phyloP scores from a whole-genome alignment of 768 basidiomycete genomes.

The Termitomyces sp. region DNA sequence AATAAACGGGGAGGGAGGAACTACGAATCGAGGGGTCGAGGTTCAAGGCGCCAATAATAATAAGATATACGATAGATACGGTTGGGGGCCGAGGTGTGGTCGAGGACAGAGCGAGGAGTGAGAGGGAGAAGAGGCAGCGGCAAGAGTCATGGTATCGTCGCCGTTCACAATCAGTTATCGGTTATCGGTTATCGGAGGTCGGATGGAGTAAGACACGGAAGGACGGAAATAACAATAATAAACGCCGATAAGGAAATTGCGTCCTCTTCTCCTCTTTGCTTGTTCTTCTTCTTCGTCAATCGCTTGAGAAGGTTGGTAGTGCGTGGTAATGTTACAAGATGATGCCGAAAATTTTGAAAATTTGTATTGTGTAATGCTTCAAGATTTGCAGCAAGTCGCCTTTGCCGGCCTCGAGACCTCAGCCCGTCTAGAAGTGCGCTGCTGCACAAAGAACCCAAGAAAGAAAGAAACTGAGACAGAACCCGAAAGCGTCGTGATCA shows the following conservation, averaged over 20 bases:
- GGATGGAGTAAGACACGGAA: background rate
- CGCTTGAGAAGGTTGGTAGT: background rate
- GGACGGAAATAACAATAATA: background rate
- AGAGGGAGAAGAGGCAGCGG: background rate
- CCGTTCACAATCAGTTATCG: background rate
- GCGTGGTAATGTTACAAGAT: constrained; percentile 1
- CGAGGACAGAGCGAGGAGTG: background rate
- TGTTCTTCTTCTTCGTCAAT: background rate
- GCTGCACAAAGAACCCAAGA: constrained; percentile 2
- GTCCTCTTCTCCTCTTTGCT: background rate
- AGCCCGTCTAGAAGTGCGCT: background rate
- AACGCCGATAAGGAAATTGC: background rate
- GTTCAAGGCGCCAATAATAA: background rate
- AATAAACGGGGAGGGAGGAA: background rate
- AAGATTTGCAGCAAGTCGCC: background rate
- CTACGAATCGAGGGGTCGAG: background rate
- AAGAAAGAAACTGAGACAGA: background rate
- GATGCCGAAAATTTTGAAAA: background rate
- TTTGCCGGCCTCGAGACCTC: background rate
- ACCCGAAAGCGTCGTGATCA: constrained; percentile 1
- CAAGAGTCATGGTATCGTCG: background rate
- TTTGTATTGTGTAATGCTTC: background rate
- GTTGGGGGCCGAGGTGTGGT: background rate
- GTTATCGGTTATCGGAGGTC: background rate
- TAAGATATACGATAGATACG: constrained; percentile 5